Percentiles rank a stretch among this genome's conserved stretches.
Conservation (phyloP, 2,329 filamentous ascomycete genomes). For the Didymella sp. region DNA sequence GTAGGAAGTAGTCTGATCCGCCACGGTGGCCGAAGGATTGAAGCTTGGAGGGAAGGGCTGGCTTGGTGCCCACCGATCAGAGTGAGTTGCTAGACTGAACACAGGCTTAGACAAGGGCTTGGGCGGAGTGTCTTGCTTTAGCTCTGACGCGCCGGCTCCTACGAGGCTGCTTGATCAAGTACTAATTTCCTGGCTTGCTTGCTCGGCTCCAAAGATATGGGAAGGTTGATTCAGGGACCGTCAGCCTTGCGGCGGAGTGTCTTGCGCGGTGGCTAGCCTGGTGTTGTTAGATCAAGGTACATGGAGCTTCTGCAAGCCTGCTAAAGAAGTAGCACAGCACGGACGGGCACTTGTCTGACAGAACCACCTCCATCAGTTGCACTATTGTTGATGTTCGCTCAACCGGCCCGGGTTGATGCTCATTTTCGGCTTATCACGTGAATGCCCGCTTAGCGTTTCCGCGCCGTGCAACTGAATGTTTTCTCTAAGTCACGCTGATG, state of each 20-base stretch:
- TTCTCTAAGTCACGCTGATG: constrained; percentile 18
- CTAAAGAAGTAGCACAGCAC: constrained; percentile 22
- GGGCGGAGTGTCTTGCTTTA: constrained; percentile 14
- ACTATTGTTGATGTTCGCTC: constrained; percentile 3
- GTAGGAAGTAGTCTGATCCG: constrained; percentile 31
- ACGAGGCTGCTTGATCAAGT: constrained; percentile 13
- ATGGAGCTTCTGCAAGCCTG: constrained; percentile 29
- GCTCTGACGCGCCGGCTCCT: constrained; percentile 16
- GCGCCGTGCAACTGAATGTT: constrained; percentile 23
- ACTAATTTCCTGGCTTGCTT: constrained; percentile 16
- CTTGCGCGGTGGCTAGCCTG: constrained; percentile 3
- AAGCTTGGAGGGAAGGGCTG: constrained; percentile 13
- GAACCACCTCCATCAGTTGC: constrained; percentile 2
- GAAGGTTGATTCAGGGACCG: constrained; percentile 5
- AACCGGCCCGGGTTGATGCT: background rate
- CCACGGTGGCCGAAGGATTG: constrained; percentile 36
- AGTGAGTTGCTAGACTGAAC: constrained; percentile 13
- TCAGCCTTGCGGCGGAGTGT: constrained; percentile 22
- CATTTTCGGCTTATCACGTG: constrained; percentile 11
- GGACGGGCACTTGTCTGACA: constrained; percentile 17
- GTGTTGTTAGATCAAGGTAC: constrained; percentile 35
- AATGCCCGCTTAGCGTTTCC: constrained; percentile 20
- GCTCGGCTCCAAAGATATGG: constrained; percentile 12
- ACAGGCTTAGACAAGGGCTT: constrained; percentile 10
- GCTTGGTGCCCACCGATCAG: constrained; percentile 12